A percentile compares a stretch with the other conserved stretches of the same genome.
These are phyloP conservation scores for Neoarthrinium moseri DNA, from an alignment of 2,329 filamentous ascomycete genomes.

Conservation along the genomic window DNA sequence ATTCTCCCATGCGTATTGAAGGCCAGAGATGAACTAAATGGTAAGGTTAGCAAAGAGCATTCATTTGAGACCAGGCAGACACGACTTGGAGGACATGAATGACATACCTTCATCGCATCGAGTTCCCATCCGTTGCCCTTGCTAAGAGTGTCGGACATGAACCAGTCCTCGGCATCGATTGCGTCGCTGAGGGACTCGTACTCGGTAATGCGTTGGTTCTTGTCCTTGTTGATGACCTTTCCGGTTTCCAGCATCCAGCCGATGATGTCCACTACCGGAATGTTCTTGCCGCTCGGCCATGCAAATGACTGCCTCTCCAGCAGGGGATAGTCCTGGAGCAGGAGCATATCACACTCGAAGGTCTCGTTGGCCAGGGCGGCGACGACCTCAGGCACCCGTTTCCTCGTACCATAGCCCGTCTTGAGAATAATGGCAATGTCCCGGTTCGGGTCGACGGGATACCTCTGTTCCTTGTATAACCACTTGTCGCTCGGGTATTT, in stretches of 20 bases:
- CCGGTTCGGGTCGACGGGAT: constrained; percentile 40
- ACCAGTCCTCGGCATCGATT: constrained; percentile 30
- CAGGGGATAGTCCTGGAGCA: constrained; percentile 51
- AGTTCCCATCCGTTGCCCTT: constrained; percentile 32
- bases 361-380: constrained; percentile 40
- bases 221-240: constrained; percentile 23
- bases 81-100: not conserved
- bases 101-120: constrained; percentile 33
- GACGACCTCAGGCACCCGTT: constrained; percentile 46
- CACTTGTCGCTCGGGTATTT: constrained; percentile 37
- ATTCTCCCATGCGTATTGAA: constrained; percentile 49
- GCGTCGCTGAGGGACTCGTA: constrained; percentile 29
- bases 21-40: constrained; percentile 50
- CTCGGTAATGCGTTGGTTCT: constrained; percentile 28
- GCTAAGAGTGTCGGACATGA: constrained; percentile 27
- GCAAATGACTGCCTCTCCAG: constrained; percentile 20
- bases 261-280: constrained; percentile 28
- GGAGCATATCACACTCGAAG: constrained; percentile 41
- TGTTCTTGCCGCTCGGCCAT: constrained; percentile 23
- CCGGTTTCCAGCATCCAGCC: constrained; percentile 29
- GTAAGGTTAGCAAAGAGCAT: constrained; percentile 3
- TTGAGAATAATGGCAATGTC: constrained; percentile 54
- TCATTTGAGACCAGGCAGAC: not conserved
- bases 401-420: constrained; percentile 54
- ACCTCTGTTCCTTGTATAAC: constrained; percentile 36